Base-by-base conservation (phyloP, 345 rosid genomes). In the Eucalyptus guilfoylei region DNA sequence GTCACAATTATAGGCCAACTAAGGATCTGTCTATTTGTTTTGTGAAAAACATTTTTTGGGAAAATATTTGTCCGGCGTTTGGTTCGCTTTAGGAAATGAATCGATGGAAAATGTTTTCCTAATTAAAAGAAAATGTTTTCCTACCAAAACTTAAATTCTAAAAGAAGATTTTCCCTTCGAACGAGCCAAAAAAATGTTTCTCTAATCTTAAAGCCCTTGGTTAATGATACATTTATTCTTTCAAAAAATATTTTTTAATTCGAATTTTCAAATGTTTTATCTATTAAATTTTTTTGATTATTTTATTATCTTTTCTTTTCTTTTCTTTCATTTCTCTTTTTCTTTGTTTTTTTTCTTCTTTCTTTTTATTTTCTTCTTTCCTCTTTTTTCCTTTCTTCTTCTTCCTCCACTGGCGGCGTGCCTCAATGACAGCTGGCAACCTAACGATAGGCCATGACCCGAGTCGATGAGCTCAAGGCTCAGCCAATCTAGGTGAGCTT, bases 371-470 rank as follows among this genome's bases (percentile, higher is more conserved):
- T 55, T 55, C 30, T 55, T 24, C 30, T 21, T 54, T 21, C 10
- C 10, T 7, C 26, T 54, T 54, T 54, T 54, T 21, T 54, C 6
- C 30, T 24, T 55, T 55, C 30, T 55, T 26, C 62, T 10, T 55
- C 30, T 24, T 55, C 1, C 62, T 24, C 21, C 28, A 2, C 3
- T 11, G 1, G 30, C 6, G 0, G 14, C 3, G 0, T 55, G 13
- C 62, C 62, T 55, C 62, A 55, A 55, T 11, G 13, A 55, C 0
- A 24, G 1, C 0, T 2, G 30, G 30, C 62, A 55, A 55, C 62
- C 30, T 55, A 26, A 55, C 6, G 0, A 55, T 3, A 24, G 3
- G 62, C 62, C 62, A 23, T 24, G 62, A 55, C 3, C 0, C 8
- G 62, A 52, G 6, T 30, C 13, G 0, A 24, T 55, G 62, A 55